Evolutionary conservation across 202 grass and related monocot species (phyloP), one percentile per base, ranked within the genome.

Genomic region (Zoysia matrella): DNA sequence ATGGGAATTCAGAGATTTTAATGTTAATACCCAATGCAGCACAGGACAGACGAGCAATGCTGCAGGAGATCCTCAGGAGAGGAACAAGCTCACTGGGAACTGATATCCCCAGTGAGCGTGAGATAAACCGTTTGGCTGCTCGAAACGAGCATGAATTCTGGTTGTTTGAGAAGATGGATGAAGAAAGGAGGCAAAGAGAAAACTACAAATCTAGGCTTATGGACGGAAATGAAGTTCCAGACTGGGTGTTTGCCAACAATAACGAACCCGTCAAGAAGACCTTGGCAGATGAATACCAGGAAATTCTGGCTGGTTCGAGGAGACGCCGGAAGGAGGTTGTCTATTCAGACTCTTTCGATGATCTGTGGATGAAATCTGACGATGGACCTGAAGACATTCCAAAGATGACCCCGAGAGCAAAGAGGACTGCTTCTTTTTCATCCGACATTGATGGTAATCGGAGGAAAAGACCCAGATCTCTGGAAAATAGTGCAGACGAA

Each of bases 91-190:
- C 96, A 14, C 90, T 98, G 60, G 96, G 96, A 82, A 91, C 92
- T 78, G 96, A 98, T 85, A 94, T 94, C 72, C 96, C 96, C 42
- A 98, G 96, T 81, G 96, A 98, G 79, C 86, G 89, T 14, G 96
- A 98, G 74, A 98, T 95, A 90, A 98, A 98, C 63, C 96, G 92
- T 66, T 83, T 98, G 72, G 96, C 92, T 55, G 96, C 96, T 62
- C 87, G 96, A 75, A 91, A 54, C 8, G 96, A 98, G 68, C 87
- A 93, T 0, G 96, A 95, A 80, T 98, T 89, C 83, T 98, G 96
- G 96, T 80, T 98, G 84, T 98, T 98, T 84, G 96, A 98, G 85
- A 91, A 93, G 84, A 98, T 98, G 96, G 96, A 98, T 86, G 96
- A 98, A 81, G 96, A 98, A 56, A 98, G 96, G 80, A 85, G 96